Evolutionary conservation across 139 green algal species (phyloP), one percentile per base, ranked within the genome.

Genomic region (Auxenochlorella pyrenoidosa): DNA sequence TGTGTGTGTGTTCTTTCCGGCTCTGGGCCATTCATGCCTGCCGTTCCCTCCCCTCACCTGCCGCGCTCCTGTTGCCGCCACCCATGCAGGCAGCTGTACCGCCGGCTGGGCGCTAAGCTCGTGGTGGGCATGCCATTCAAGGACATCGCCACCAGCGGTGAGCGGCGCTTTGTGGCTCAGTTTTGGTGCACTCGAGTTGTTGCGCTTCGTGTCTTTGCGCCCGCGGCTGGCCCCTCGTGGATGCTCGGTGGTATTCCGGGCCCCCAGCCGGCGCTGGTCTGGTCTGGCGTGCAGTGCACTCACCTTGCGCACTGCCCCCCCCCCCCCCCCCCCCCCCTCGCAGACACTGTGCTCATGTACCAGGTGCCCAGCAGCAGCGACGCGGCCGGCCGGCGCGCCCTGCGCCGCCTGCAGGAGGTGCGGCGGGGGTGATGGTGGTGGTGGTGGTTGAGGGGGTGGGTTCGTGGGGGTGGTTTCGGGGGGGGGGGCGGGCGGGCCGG

Each of bases 101-200:
- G 93, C 82, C 89, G 92, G 75, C 95, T 99, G 63, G 97, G 96
- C 4, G 91, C 88, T 90, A 99, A 99, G 95, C 89, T 99, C 91
- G 95, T 93, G 6, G 96, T 99, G 85, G 98, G 98, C 81, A 99
- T 99, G 96, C 98, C 98, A 22, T 99, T 99, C 95, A 99, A 99
- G 91, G 97, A 99, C 92, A 96, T 99, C 54, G 97, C 97, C 68
- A 99, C 97, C 41, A 92, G 91, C 0, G 82, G 82, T 86, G 82
- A 34, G 79, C 21, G 34, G 3, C 2, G 40, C 24, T 3, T 68
- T 6, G 60, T 68, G 71, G 71, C 38, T n/a, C 1, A n/a, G 66
- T 22, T 68, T 12, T 12, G 47, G 8, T 58, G 47, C 8, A 6
- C 47, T 58, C 47, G 47, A n/a, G n/a, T n/a, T n/a, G n/a, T n/a